phyloP scores from a whole-genome alignment of 768 basidiomycete species.

The Termitomyces sp. region DNA sequence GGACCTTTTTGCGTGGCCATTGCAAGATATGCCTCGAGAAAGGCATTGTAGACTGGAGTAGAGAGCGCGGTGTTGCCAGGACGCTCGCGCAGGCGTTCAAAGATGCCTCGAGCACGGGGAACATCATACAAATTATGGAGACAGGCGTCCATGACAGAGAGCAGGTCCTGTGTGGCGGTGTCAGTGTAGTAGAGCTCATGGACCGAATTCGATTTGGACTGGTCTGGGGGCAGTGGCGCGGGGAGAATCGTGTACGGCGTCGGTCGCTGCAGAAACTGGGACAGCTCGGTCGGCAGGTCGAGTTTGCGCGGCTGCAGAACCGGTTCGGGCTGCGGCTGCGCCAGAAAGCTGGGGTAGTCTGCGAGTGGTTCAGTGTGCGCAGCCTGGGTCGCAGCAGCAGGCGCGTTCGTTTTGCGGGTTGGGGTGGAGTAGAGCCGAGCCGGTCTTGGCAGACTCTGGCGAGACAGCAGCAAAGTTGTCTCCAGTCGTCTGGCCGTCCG shows the following conservation, averaged over 20 bases:
- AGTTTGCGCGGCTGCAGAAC: constrained; percentile 4
- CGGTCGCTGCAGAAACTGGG: constrained; percentile 46
- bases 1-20: constrained; percentile 49
- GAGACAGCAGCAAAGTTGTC: constrained; percentile 55
- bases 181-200: constrained; percentile 60
- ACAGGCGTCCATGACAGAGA: constrained; percentile 83
- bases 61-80: constrained; percentile 28
- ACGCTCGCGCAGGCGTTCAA: constrained; percentile 52
- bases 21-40: constrained; percentile 61
- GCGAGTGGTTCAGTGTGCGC: constrained; percentile 30
- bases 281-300: constrained; percentile 33
- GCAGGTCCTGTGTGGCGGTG: constrained; percentile 61
- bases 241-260: constrained; percentile 58
- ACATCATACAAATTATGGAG: constrained; percentile 74
- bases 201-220: constrained; percentile 27
- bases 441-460: constrained; percentile 65
- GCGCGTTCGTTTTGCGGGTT: constrained; percentile 50
- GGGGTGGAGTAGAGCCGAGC: constrained; percentile 70
- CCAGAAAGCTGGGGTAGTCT: constrained; percentile 36
- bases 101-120: constrained; percentile 69
- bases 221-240: constrained; percentile 56
- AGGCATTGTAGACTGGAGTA: constrained; percentile 59
- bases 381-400: constrained; percentile 38
- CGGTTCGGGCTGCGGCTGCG: constrained; percentile 7
- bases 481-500: constrained; percentile 35